Evolutionary conservation across 2,329 filamentous ascomycete genomes (phyloP), one percentile per base, ranked within the genome.

Genomic region (Paecilomyces formosus): DNA sequence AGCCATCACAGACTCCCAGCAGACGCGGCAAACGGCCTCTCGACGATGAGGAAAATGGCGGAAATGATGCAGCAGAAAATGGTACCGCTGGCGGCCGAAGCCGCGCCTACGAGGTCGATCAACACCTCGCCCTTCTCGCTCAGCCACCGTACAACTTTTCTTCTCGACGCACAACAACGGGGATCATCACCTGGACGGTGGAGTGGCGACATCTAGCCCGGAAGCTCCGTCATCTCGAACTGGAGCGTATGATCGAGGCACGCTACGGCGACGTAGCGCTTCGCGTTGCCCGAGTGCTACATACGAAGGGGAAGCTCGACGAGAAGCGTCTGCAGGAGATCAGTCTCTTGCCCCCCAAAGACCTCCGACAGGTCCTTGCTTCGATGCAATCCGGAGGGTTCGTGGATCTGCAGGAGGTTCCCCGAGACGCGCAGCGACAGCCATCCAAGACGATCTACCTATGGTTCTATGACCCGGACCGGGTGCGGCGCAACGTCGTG

Each of bases 321-420:
- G 94, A 99, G 74, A 96, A 95, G 74, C 87, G 89, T 61, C 81
- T 97, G 12, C 88, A 89, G 39, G 86, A 87, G 55, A 82, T 92
- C 58, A 89, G 89, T 56, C 83, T 99, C 61, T 88, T 97, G 79
- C 88, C 88, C 58, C 90, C 93, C 66, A 86, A 88, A 59, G 90
- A 96, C 56, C 85, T 97, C 24, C 90, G 94, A 53, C 86, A 88
- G 59, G 88, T 92, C 62, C 87, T 97, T 74, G 87, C 90, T 13
- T 85, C 87, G 61, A 89, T 99, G 82, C 90, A 96, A 65, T 87
- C 91, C 72, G 86, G 86, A 18, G 93, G 94, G 1, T 87, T 94
- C 61, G 85, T 96, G 12, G 91, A 97, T 64, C 85, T 96, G 5
- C 94, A 99, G 72, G 94, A 99, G 76, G 88, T 99, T 0, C 94